Evolutionary conservation across 345 rosid genomes (phyloP).

Genomic region (Eutrema japonicum): DNA sequence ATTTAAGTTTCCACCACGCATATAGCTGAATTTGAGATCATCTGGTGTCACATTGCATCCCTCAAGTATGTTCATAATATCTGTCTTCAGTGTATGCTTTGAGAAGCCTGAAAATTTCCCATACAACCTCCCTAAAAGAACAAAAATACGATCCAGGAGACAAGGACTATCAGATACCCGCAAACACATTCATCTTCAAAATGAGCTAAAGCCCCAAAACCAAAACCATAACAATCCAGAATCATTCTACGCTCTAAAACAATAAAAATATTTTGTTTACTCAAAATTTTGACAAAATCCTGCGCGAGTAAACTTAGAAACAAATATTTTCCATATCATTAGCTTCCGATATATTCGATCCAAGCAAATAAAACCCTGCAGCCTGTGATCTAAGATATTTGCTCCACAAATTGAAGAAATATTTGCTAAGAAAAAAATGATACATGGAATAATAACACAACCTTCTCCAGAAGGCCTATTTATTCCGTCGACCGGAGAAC

Average conservation of each 20-base stretch:
- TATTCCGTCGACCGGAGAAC: constrained; percentile 43
- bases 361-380: background rate
- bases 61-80: constrained; percentile 63
- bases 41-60: constrained; percentile 57
- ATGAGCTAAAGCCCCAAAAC: background rate
- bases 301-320: constrained; percentile 17
- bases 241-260: constrained; percentile 1
- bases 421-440: background rate
- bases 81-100: constrained; percentile 61
- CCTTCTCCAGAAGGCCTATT: constrained; percentile 38
- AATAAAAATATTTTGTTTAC: background rate
- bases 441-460: constrained; percentile 3
- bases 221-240: constrained; percentile 8
- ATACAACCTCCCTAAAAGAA: constrained; percentile 48
- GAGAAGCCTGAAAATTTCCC: constrained; percentile 56
- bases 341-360: constrained; percentile 3
- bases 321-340: background rate
- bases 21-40: constrained; percentile 66
- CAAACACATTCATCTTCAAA: background rate
- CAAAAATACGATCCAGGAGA: background rate
- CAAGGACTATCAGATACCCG: background rate
- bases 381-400: constrained; percentile 19
- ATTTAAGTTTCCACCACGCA: constrained; percentile 39
- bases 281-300: no score
- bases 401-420: background rate